These are phyloP conservation scores for Exophiala oligosperma DNA, from an alignment of 2,329 filamentous ascomycete genomes.

Conservation along the genomic window DNA sequence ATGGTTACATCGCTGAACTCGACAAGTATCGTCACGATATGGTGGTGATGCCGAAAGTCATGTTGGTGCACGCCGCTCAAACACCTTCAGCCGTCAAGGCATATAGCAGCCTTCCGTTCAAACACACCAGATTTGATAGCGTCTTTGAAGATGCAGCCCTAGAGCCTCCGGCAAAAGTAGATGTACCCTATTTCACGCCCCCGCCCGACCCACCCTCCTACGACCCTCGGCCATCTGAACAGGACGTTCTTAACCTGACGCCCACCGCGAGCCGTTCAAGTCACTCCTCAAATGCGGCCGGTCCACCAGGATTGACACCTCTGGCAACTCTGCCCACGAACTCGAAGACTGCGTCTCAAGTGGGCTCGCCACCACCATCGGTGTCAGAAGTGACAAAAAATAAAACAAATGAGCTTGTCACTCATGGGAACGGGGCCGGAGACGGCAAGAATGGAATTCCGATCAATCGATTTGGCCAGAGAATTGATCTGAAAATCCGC, in stretches of 20 bases:
- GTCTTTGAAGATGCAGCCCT: slow-evolving; percentile 23
- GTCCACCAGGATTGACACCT: slow-evolving; percentile 6
- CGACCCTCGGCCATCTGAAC: neutral
- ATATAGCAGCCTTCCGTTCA: slow-evolving; percentile 18
- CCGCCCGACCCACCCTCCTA: neutral
- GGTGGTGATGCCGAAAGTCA: slow-evolving; percentile 18
- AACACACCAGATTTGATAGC: slow-evolving; percentile 17
- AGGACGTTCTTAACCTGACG: slow-evolving; percentile 3
- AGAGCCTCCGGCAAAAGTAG: slow-evolving; percentile 5
- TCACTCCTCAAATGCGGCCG: slow-evolving; percentile 7
- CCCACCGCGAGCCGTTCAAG: slow-evolving; percentile 10
- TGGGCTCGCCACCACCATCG: slow-evolving; percentile 8
- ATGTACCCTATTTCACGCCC: neutral
- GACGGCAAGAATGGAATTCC: slow-evolving; percentile 37
- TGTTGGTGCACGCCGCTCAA: slow-evolving; percentile 21
- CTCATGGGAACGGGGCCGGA: neutral
- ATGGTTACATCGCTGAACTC: slow-evolving; percentile 58
- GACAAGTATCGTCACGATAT: slow-evolving; percentile 45
- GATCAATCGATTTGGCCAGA: slow-evolving; percentile 48
- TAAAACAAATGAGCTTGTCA: slow-evolving; percentile 32
- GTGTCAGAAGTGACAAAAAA: slow-evolving; percentile 13
- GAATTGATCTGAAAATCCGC: slow-evolving; percentile 47
- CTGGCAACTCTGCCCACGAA: slow-evolving; percentile 9
- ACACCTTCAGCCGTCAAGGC: slow-evolving; percentile 10
- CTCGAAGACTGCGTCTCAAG: slow-evolving; percentile 1